Evolutionary conservation across 768 basidiomycete species (phyloP).

Genomic region (Pholiota conissans): DNA sequence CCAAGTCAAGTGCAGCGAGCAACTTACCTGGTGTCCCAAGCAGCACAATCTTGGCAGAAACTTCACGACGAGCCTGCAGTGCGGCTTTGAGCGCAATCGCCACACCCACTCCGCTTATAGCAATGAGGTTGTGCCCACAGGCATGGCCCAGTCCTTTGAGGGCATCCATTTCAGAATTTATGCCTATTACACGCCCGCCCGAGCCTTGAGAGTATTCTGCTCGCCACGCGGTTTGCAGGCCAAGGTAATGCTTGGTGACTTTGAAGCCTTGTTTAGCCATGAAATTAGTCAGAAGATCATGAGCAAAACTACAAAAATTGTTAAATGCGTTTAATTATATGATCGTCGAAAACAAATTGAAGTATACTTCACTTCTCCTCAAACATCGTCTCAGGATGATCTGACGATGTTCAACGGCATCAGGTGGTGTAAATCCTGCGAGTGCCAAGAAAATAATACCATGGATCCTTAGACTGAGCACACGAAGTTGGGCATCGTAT

Average conservation of each 20-base stretch:
- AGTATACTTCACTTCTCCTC: conserved; percentile 53
- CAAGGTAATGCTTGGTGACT: conserved; percentile 72
- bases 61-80: conserved; percentile 52
- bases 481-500: conserved; percentile 52
- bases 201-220: conserved; percentile 64
- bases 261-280: conserved; percentile 67
- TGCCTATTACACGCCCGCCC: conserved; percentile 66
- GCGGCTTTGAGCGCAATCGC: conserved; percentile 75
- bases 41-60: conserved; percentile 68
- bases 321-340: background rate
- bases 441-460: conserved; percentile 35
- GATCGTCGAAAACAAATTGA: background rate
- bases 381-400: conserved; percentile 66
- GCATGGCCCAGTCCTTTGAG: conserved; percentile 59
- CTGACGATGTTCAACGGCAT: conserved; percentile 31
- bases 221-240: conserved; percentile 74
- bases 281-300: conserved; percentile 65
- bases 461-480: conserved; percentile 71
- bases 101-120: conserved; percentile 72
- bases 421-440: background rate
- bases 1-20: background rate
- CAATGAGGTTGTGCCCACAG: conserved; percentile 85
- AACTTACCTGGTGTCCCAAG: conserved; percentile 73
- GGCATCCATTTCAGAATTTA: conserved; percentile 83
- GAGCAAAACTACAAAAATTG: conserved; percentile 63